A percentile compares a stretch with the other conserved stretches of the same genome.
These are phyloP conservation scores for Allomyces javanicus DNA, from an alignment of 192 early-diverging fungal genomes.

Conservation along the genomic window DNA sequence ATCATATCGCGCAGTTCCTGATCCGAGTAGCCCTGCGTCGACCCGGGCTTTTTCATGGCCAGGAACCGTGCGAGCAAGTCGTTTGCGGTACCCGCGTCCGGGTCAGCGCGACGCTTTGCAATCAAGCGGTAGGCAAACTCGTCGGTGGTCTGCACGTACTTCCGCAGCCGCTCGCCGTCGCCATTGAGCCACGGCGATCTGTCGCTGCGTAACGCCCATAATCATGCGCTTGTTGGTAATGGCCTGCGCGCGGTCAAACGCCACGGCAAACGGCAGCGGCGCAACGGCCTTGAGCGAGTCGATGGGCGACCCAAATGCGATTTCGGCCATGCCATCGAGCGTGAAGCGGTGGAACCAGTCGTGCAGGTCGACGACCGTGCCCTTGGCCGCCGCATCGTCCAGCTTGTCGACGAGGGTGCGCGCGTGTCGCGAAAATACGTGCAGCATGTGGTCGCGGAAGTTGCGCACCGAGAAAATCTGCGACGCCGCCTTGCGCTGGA, in stretches of 20 bases:
- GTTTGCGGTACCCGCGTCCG: not conserved
- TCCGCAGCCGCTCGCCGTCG: conserved; percentile 6
- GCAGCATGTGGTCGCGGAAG: conserved; percentile 1
- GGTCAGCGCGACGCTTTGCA: conserved; percentile 7
- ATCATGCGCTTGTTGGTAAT: conserved; percentile 11
- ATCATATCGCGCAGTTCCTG: conserved; percentile 21
- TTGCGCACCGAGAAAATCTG: not conserved
- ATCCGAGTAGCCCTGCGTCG: conserved; percentile 8
- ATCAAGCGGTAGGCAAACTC: conserved; percentile 14
- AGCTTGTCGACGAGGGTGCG: not conserved
- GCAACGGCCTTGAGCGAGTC: conserved; percentile 14
- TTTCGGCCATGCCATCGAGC: conserved; percentile 12
- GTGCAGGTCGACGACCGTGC: conserved; percentile 4
- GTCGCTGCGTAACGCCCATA: conserved; percentile 11
- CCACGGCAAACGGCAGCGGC: conserved; percentile 20
- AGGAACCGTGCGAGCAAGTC: conserved; percentile 24
- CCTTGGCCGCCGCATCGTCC: not conserved
- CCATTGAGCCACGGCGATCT: conserved; percentile 7
- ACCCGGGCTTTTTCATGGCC: conserved; percentile 17
- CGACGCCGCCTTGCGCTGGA: conserved; percentile 29
- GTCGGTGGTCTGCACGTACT: conserved; percentile 8
- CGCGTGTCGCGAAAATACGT: not conserved
- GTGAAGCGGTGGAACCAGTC: conserved; percentile 6
- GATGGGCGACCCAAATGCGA: conserved; percentile 24
- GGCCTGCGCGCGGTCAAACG: conserved; percentile 29